Evolutionary conservation across 371 early-diverging fungal species (phyloP).

Genomic region (Zancudomyces culisetae): DNA sequence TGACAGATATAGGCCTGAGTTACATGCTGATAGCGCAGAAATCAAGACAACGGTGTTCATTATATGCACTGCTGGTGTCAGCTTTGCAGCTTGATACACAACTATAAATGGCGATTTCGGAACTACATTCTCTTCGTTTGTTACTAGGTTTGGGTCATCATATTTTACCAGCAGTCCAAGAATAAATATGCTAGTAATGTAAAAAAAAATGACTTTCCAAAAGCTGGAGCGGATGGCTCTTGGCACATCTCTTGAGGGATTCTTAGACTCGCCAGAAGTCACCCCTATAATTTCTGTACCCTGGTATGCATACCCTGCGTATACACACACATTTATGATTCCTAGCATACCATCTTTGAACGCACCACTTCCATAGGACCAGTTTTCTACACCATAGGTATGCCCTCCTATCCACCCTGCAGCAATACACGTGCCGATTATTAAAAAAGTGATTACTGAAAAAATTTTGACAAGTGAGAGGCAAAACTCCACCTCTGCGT

Average conservation of each 20-base stretch:
- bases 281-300: conserved; percentile 64
- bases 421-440: conserved; percentile 47
- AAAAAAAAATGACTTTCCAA: conserved; percentile 56
- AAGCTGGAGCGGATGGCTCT: conserved; percentile 48
- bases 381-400: conserved; percentile 46
- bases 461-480: conserved; percentile 43
- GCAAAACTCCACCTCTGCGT: conserved; percentile 57
- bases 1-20: conserved; percentile 47
- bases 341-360: conserved; percentile 44
- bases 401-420: conserved; percentile 41
- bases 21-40: conserved; percentile 46
- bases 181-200: conserved; percentile 41
- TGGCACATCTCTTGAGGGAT: conserved; percentile 52
- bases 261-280: conserved; percentile 51
- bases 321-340: conserved; percentile 46
- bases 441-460: conserved; percentile 41
- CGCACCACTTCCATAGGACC: conserved; percentile 51
- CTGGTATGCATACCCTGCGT: conserved; percentile 73
- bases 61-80: conserved; percentile 35
- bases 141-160: conserved; percentile 31
- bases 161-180: conserved; percentile 49
- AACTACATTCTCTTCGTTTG: conserved; percentile 20
- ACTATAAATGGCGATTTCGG: conserved; percentile 50
- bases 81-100: conserved; percentile 43
- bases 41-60: conserved; percentile 52